phyloP scores from a whole-genome alignment of 192 early-diverging fungal species.

The Pecoramyces ruminantium region DNA sequence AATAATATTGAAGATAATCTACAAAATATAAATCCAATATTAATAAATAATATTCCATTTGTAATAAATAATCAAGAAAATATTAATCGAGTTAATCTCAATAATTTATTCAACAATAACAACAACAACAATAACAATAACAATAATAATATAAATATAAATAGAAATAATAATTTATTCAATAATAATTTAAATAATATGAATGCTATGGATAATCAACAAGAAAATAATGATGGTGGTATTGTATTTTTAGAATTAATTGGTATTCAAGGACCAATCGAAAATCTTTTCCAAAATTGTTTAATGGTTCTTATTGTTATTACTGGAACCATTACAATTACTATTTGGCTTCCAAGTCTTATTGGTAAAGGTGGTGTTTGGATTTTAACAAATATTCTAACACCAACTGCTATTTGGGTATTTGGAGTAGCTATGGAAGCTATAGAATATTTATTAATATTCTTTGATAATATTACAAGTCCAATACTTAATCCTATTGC shows the following conservation, averaged over 20 bases:
- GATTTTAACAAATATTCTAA: constrained; percentile 45
- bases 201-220: background rate
- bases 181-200: background rate
- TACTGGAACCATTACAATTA: constrained; percentile 31
- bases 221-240: constrained; percentile 1
- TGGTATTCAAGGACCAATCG: constrained; percentile 73
- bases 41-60: constrained; percentile 10
- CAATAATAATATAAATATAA: background rate
- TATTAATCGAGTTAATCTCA: background rate
- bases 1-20: constrained; percentile 39
- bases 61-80: constrained; percentile 8
- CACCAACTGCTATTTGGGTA: constrained; percentile 25
- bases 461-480: background rate
- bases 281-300: constrained; percentile 63
- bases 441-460: constrained; percentile 32
- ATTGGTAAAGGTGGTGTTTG: constrained; percentile 32
- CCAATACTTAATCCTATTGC: background rate
- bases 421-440: constrained; percentile 57
- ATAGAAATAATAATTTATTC: background rate
- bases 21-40: constrained; percentile 36
- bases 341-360: background rate
- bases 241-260: constrained; percentile 60
- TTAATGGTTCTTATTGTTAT: constrained; percentile 60
- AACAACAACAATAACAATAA: background rate
- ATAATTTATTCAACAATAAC: background rate